A percentile compares a stretch with the other conserved stretches of the same genome.
These are phyloP conservation scores for Alternaria metachromatica DNA, from an alignment of 2,329 filamentous ascomycete genomes.

Conservation along the genomic window DNA sequence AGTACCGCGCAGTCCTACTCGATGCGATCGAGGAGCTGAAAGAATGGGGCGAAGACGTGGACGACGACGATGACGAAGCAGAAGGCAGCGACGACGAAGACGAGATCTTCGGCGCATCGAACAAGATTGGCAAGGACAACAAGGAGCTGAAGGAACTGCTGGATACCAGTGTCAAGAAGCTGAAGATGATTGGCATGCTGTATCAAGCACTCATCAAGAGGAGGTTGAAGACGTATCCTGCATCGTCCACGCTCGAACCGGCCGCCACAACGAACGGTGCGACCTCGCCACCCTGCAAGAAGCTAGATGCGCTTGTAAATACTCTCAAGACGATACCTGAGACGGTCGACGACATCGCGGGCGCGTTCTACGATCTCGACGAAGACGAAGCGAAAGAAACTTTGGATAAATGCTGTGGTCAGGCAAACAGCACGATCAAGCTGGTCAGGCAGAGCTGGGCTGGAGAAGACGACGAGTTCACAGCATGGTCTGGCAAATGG, in stretches of 20 bases:
- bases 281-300: conserved; percentile 27
- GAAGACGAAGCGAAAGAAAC: conserved; percentile 63
- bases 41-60: conserved; percentile 81
- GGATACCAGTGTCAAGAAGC: conserved; percentile 66
- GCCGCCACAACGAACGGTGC: conserved; percentile 12
- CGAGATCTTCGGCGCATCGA: conserved; percentile 68
- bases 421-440: conserved; percentile 64
- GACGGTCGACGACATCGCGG: conserved; percentile 72
- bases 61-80: conserved; percentile 63
- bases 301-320: conserved; percentile 63
- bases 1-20: conserved; percentile 76
- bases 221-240: conserved; percentile 65
- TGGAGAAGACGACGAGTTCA: conserved; percentile 75
- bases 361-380: conserved; percentile 74
- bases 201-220: conserved; percentile 75
- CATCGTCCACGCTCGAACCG: conserved; percentile 19
- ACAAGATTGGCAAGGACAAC: conserved; percentile 66
- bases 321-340: conserved; percentile 68
- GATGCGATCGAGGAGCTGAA: conserved; percentile 87
- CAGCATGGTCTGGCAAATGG: conserved; percentile 73
- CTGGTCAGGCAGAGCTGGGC: conserved; percentile 67
- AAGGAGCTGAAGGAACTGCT: conserved; percentile 71
- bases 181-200: conserved; percentile 72
- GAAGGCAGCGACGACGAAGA: conserved; percentile 62
- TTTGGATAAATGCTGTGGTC: conserved; percentile 66